Evolutionary conservation across 2,329 filamentous ascomycete genomes (phyloP).

Genomic region (Neodidymelliopsis sp.): DNA sequence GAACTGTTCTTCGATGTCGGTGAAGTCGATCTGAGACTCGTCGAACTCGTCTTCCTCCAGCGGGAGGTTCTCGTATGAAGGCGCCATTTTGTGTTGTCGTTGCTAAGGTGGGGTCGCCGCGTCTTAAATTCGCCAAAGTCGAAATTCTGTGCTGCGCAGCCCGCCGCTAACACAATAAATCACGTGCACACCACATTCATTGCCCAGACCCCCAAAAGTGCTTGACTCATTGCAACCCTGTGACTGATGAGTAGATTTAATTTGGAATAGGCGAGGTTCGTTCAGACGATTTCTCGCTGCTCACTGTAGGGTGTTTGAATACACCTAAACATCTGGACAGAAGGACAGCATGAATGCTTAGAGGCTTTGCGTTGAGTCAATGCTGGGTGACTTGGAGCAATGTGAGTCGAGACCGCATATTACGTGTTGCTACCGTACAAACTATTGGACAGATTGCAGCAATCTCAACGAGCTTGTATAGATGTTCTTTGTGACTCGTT

Average conservation of each 20-base stretch:
- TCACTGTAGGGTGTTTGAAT: no score
- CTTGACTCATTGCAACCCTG: background rate
- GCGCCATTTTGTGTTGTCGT: conserved; percentile 74
- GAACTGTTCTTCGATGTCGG: conserved; percentile 91
- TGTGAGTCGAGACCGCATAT: no score
- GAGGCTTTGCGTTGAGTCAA: no score
- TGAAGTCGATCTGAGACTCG: conserved; percentile 93
- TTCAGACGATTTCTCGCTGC: no score
- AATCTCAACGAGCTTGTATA: no score
- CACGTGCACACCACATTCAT: conserved; percentile 6
- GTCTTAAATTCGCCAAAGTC: conserved; percentile 25
- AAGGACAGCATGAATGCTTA: no score
- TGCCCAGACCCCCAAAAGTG: background rate
- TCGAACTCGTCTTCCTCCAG: conserved; percentile 89
- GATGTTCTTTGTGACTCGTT: background rate
- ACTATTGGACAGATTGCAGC: no score
- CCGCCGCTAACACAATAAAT: conserved; percentile 7
- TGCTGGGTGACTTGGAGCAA: no score
- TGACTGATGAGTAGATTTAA: no score
- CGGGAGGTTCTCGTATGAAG: conserved; percentile 88
- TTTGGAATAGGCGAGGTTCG: no score
- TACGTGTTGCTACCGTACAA: no score
- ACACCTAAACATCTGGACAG: no score
- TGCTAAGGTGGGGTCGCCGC: conserved; percentile 29
- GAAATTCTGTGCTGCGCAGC: conserved; percentile 37